These are phyloP conservation scores for Dactylis glomerata DNA, from an alignment of 176 grass and related monocot genomes.

Conservation along the genomic window DNA sequence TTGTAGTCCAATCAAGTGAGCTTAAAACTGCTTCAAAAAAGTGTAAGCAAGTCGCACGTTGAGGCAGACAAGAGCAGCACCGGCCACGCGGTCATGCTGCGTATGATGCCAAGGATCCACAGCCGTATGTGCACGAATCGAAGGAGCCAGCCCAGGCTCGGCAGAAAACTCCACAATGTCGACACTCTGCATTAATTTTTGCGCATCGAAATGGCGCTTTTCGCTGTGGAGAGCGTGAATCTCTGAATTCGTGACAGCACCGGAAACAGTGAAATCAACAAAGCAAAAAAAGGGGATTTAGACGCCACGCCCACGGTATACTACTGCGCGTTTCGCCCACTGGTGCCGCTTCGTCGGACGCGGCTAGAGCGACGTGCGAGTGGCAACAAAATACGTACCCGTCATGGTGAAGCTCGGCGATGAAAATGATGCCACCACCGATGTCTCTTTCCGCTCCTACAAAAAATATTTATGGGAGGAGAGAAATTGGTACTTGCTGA, in stretches of 20 bases:
- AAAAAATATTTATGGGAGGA: background rate
- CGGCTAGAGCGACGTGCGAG: background rate
- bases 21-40: no score
- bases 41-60: no score
- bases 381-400: background rate
- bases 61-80: no score
- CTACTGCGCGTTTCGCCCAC: slow-evolving; percentile 27
- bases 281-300: background rate
- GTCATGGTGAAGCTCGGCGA: slow-evolving; percentile 6
- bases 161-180: no score
- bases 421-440: slow-evolving; percentile 13
- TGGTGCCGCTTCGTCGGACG: background rate
- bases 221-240: slow-evolving; percentile 1
- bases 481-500: background rate
- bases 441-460: background rate
- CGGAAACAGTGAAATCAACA: background rate
- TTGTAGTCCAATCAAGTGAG: no score
- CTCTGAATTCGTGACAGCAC: background rate
- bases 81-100: no score
- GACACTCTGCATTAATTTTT: no score
- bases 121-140: no score
- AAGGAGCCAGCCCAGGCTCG: no score
- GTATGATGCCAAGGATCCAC: no score
- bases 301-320: background rate
- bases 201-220: no score